Evolutionary conservation across 2,329 filamentous ascomycete species (phyloP).

Genomic region (Penicillium paneum): DNA sequence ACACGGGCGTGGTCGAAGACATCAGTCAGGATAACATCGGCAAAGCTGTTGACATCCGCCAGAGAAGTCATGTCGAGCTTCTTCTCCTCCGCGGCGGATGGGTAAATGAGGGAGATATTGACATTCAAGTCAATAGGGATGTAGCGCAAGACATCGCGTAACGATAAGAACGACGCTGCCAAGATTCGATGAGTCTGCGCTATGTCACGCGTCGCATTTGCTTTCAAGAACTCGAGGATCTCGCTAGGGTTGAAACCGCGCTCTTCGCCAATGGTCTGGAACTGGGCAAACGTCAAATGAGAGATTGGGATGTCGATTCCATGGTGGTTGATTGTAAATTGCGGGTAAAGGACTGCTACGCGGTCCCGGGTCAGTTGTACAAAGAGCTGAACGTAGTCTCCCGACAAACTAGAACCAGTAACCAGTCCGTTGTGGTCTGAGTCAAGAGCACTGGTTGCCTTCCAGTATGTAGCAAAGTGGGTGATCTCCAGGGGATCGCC

Average conservation of each 20-base stretch:
- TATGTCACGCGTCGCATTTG: conserved; percentile 44
- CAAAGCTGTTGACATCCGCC: conserved; percentile 79
- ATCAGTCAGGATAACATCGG: conserved; percentile 75
- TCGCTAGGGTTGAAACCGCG: conserved; percentile 26
- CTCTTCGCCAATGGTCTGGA: conserved; percentile 46
- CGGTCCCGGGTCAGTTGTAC: conserved; percentile 89
- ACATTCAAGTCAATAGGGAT: conserved; percentile 79
- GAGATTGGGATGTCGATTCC: conserved; percentile 79
- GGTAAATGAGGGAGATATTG: conserved; percentile 89
- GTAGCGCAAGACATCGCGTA: conserved; percentile 70
- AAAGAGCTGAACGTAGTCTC: conserved; percentile 89
- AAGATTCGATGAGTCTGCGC: conserved; percentile 69
- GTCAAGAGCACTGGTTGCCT: conserved; percentile 90
- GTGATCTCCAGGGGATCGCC: conserved; percentile 93
- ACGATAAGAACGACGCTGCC: conserved; percentile 71
- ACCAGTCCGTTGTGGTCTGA: conserved; percentile 82
- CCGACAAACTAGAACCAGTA: conserved; percentile 89
- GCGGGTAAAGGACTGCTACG: conserved; percentile 80
- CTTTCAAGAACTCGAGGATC: conserved; percentile 31
- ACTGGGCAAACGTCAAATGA: conserved; percentile 66
- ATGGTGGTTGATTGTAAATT: conserved; percentile 73
- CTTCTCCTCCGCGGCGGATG: conserved; percentile 70
- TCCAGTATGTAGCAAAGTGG: conserved; percentile 99
- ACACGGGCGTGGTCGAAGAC: conserved; percentile 88
- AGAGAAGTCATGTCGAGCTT: conserved; percentile 67